phyloP scores from a whole-genome alignment of 305 asterid species.

The Fraxinus albicans region DNA sequence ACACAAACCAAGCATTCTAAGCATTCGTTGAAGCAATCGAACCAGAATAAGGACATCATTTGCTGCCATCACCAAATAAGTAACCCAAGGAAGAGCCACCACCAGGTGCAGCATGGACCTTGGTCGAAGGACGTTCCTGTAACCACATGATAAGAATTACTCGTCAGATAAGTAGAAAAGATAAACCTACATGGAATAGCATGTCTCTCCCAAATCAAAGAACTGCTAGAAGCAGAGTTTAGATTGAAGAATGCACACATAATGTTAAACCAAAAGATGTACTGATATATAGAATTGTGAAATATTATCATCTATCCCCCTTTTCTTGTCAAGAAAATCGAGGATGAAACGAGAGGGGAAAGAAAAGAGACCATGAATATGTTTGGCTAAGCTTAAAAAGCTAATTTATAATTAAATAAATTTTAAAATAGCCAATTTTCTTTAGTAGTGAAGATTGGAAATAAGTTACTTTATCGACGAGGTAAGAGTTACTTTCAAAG shows the following conservation, averaged over 20 bases:
- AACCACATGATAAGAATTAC: not conserved
- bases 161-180: not conserved
- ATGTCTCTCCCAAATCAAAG: not conserved
- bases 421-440: not conserved
- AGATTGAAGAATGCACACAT: not conserved
- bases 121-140: conserved; percentile 5
- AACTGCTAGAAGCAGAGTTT: not conserved
- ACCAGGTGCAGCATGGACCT: conserved; percentile 6
- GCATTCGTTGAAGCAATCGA: not conserved
- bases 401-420: not conserved
- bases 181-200: not conserved
- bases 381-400: not conserved
- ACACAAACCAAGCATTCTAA: not conserved
- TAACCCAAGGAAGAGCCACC: conserved; percentile 10
- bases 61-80: conserved; percentile 3
- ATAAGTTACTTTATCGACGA: not conserved
- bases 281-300: not conserved
- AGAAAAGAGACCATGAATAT: not conserved
- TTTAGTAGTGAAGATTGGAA: not conserved
- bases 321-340: not conserved
- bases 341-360: not conserved
- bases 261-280: not conserved
- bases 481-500: not conserved
- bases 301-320: not conserved
- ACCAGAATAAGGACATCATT: not conserved